A percentile compares a stretch with the other conserved stretches of the same genome.
Conservation (phyloP, 306 rosid genomes). For the Ammopiptanthus mongolicus region DNA sequence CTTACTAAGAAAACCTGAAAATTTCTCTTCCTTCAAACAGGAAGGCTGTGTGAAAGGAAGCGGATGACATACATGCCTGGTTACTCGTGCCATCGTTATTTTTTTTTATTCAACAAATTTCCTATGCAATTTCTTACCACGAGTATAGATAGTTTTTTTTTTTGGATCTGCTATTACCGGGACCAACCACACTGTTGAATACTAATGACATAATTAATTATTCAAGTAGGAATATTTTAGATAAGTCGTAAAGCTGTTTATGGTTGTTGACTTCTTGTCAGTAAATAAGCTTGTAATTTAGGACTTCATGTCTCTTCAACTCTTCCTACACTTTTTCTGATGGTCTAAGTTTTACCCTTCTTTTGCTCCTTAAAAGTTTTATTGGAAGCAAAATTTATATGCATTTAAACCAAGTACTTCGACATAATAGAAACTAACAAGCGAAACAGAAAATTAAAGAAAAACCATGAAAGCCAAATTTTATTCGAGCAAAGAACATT, state of each 20-base stretch:
- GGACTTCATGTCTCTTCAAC: neutral
- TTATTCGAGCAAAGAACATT: neutral
- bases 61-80: neutral
- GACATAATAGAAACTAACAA: neutral
- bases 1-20: too few relatives aligned
- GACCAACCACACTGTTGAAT: too few relatives aligned
- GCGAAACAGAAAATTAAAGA: neutral
- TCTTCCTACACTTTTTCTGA: neutral
- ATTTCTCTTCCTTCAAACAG: too few relatives aligned
- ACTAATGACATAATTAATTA: too few relatives aligned
- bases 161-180: too few relatives aligned
- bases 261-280: neutral
- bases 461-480: neutral
- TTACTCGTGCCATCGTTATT: neutral
- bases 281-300: neutral
- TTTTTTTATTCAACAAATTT: too few relatives aligned
- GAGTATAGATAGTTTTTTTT: too few relatives aligned
- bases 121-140: too few relatives aligned
- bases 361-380: neutral
- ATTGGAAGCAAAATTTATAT: neutral
- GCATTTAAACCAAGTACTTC: neutral
- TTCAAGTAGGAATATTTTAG: too few relatives aligned
- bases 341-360: neutral
- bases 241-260: neutral
- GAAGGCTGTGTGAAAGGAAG: neutral